Evolutionary conservation across 805 yeast species (phyloP), one percentile per base, ranked within the genome.

Genomic region (Ogataea haglerorum): DNA sequence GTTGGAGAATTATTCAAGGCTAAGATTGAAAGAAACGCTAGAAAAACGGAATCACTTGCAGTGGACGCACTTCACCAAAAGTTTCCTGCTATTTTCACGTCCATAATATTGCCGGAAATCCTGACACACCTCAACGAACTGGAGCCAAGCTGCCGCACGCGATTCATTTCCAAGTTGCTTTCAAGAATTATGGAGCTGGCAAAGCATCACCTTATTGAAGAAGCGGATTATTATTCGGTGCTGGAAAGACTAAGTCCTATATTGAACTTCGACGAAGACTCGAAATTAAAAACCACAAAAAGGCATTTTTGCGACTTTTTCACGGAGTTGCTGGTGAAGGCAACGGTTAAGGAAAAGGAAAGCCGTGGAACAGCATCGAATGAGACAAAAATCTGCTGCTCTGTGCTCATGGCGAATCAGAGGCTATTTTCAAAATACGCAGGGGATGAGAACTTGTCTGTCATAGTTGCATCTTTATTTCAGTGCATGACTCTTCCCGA

Each of bases 351-450:
- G 3, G 48, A 51, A 24, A 23, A 44, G 3, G 28, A 32, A 3
- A 19, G 21, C 21, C 6, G 7, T 3, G 21, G 9, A 9, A 4
- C 21, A 6, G 21, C 21, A 6, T 19, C 8, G 10, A 19, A 19
- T 7, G 21, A 19, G 7, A 19, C 21, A 7, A 19, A 47, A 18
- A 24, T 38, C 13, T 60, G 59, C 30, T 55, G 54, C 22, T 51
- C 60, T 10, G 38, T 41, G 4, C 41, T 57, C 19, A 55, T 58
- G 58, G 30, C 49, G 24, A 45, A 51, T 15, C 47, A 51, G 18
- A 18, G 17, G 2, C 21, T 49, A 3, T 36, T 58, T 18, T 27
- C 34, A 4, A 33, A 32, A 1, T 24, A 37, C 4, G 24, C 51
- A 8, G 34, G 35, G 12, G 42, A 37, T 6, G 49, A 51, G 10